phyloP scores from a whole-genome alignment of 2,329 filamentous ascomycete species.

The Ascochyta lentis region DNA sequence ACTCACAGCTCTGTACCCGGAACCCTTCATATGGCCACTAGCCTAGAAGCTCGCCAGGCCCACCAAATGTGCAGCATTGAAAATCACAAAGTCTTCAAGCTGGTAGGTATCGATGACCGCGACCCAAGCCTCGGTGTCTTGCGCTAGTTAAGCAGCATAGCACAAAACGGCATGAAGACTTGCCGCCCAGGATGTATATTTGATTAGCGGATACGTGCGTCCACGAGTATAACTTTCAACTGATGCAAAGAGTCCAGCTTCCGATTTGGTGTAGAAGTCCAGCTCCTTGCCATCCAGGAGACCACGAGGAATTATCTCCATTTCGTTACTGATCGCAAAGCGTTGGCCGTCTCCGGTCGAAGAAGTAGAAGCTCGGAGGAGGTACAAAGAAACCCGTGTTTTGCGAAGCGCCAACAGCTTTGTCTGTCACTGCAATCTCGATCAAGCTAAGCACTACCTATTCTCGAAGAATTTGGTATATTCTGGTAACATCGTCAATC shows the following conservation, averaged over 20 bases:
- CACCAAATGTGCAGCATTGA: slow-evolving; percentile 10
- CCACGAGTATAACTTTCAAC: background rate
- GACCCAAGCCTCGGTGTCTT: background rate
- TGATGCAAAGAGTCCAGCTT: too few relatives aligned
- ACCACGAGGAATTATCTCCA: slow-evolving; percentile 5
- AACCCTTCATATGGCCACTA: slow-evolving; percentile 5
- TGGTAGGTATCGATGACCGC: slow-evolving; percentile 9
- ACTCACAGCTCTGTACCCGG: slow-evolving; percentile 1
- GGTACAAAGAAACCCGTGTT: slow-evolving; percentile 12
- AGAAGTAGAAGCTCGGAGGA: slow-evolving; percentile 13
- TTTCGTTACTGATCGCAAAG: background rate
- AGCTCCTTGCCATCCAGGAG: background rate
- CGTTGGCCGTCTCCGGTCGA: slow-evolving; percentile 5
- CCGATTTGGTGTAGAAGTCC: slow-evolving; percentile 2
- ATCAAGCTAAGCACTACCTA: background rate
- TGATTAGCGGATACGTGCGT: background rate
- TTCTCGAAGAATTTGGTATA: background rate
- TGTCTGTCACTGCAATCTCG: background rate
- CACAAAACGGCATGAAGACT: slow-evolving; percentile 11
- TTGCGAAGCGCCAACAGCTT: background rate
- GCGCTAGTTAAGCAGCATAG: background rate
- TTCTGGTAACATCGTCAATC: too few relatives aligned
- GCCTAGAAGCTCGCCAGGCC: background rate
- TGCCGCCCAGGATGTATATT: slow-evolving; percentile 14
- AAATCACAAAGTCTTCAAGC: slow-evolving; percentile 8